phyloP scores from a whole-genome alignment of 768 basidiomycete genomes.

The Lactarius hatsudake region DNA sequence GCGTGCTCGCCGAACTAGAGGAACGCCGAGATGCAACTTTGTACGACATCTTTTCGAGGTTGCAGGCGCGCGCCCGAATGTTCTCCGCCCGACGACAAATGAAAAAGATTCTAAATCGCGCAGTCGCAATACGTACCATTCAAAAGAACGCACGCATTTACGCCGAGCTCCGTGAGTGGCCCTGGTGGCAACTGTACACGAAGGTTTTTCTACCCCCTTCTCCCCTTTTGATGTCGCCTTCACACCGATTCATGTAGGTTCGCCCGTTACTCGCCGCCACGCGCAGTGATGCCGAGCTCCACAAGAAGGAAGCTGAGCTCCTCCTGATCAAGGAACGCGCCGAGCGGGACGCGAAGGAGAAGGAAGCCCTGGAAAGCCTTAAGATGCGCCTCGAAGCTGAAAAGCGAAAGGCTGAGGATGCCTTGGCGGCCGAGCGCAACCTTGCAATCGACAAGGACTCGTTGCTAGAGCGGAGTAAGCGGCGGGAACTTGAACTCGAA shows the following conservation, averaged over 20 bases:
- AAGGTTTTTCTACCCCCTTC: conserved; percentile 48
- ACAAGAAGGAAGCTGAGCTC: conserved; percentile 83
- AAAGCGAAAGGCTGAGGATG: conserved; percentile 77
- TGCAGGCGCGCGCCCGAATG: conserved; percentile 86
- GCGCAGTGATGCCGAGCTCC: conserved; percentile 86
- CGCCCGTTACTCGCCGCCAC: conserved; percentile 92
- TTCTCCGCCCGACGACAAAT: conserved; percentile 87
- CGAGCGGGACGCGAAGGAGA: conserved; percentile 81
- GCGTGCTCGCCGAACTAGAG: conserved; percentile 93
- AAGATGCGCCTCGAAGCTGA: conserved; percentile 82
- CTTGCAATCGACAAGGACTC: conserved; percentile 81
- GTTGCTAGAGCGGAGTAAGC: conserved; percentile 78
- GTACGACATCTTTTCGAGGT: conserved; percentile 81
- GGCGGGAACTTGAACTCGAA: conserved; percentile 79
- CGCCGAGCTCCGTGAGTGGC: conserved; percentile 89
- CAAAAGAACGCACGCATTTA: conserved; percentile 94
- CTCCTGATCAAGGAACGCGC: conserved; percentile 77
- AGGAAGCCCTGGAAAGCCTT: conserved; percentile 70
- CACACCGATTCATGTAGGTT: conserved; percentile 46
- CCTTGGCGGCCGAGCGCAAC: conserved; percentile 77
- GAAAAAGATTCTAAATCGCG: conserved; percentile 92
- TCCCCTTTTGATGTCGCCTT: not conserved
- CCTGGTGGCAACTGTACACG: conserved; percentile 98
- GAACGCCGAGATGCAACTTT: conserved; percentile 86
- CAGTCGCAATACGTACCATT: conserved; percentile 85